Base-by-base conservation (phyloP, 164 flowering plant genomes). In the Nelumbo lutea region DNA sequence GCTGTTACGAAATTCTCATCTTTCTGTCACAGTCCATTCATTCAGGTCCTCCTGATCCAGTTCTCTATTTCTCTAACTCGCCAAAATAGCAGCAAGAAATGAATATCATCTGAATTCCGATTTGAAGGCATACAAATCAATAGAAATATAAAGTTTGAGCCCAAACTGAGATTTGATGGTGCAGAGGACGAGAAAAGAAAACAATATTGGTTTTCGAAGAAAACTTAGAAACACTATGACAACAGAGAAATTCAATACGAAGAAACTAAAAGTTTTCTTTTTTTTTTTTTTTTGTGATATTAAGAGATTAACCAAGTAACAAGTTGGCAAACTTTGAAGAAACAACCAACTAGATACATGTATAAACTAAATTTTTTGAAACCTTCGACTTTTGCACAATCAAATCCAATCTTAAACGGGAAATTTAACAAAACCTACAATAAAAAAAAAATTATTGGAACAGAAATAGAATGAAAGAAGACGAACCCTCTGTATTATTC, bases 41-140 rank as follows among this genome's bases (percentile, higher is more conserved):
- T 40, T 27, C 27, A 27, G 27, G 2, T 57, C 48, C 50, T 65
- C 63, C 14, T 44, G 56, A 50, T 51, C 66, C 65, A 66, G 55
- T 62, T 66, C 61, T 60, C 42, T 11, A 14, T 10, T 15, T 46
- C 9, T 8, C 13, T n/a, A 53, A 2, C 14, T 11, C 14, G 11
- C 4, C 57, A 53, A 13, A 53, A 5, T 8, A 51, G 11, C 11
- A 53, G 14, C 14, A 11, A 53, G 14, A 9, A 53, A 53, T 42
- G 52, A 8, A 59, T 62, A 61, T 5, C 52, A 70, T 44, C 61
- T 70, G 61, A 52, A 69, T 42, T 52, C 46, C 56, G 38, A 44
- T 11, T 51, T 10, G 11, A 55, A 64, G 52, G 11, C 13, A 63
- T 63, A 63, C 44, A n/a, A 10, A 14, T 9, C 51, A 70, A 55